A percentile compares a stretch with the other conserved stretches of the same genome.
Conservation (phyloP, 306 rosid genomes). For the Citrullus mucosospermus region DNA sequence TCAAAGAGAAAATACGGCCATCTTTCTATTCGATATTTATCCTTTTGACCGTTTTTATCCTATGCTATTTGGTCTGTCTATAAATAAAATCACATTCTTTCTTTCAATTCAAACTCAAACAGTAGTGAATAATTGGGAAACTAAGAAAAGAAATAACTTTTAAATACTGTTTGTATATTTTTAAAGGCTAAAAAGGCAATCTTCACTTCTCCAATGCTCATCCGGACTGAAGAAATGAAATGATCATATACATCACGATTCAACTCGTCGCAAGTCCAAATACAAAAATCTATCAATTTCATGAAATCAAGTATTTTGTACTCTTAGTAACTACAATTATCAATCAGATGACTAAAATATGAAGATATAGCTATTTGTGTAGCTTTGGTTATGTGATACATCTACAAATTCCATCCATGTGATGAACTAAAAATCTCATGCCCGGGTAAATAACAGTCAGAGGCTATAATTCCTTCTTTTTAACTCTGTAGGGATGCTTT, state of each 20-base stretch:
- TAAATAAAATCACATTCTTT: not conserved
- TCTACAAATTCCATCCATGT: conserved; percentile 26
- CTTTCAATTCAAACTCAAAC: not conserved
- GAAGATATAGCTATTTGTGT: not conserved
- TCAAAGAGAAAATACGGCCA: no score
- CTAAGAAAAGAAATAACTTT: not conserved
- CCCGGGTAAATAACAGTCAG: not conserved
- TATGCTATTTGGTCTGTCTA: no score
- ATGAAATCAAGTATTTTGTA: not conserved
- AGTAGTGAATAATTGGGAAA: no score
- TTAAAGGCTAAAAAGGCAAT: not conserved
- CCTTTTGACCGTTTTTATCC: no score
- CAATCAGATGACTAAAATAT: not conserved
- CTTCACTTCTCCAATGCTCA: not conserved
- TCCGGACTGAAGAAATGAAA: not conserved
- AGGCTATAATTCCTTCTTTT: conserved; percentile 49
- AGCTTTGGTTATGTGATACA: conserved; percentile 5
- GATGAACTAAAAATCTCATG: not conserved
- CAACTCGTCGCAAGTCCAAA: not conserved
- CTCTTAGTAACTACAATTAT: not conserved
- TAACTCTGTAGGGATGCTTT: conserved; percentile 64
- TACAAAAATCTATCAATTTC: not conserved
- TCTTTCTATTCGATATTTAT: no score
- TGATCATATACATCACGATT: not conserved
- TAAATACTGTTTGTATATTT: not conserved